phyloP scores from a whole-genome alignment of 2,329 filamentous ascomycete species.

The Fusarium brevicatenulatum region DNA sequence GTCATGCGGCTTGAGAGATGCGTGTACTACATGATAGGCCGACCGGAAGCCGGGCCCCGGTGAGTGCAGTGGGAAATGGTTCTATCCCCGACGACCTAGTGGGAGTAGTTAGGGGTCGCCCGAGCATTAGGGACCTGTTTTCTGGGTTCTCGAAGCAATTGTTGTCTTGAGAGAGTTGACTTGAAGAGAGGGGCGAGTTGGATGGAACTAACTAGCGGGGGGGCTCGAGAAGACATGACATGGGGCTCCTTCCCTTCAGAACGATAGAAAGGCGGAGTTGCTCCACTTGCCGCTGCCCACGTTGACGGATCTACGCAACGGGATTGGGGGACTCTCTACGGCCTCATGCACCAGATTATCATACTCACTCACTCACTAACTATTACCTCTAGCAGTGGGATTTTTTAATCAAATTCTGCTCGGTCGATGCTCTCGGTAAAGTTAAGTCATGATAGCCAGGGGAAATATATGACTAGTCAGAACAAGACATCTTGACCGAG shows the following conservation, averaged over 20 bases:
- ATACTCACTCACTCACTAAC: neutral
- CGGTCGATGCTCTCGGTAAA: constrained; percentile 37
- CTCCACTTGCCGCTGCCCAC: constrained; percentile 35
- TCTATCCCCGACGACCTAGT: neutral
- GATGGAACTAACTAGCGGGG: constrained; percentile 7
- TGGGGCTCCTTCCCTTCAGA: constrained; percentile 3
- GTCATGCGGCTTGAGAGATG: constrained; percentile 10
- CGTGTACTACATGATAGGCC: constrained; percentile 35
- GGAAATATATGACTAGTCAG: constrained; percentile 16
- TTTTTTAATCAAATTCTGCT: constrained; percentile 18
- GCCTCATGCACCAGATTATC: constrained; percentile 11
- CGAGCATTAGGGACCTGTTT: constrained; percentile 1
- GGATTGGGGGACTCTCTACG: constrained; percentile 31
- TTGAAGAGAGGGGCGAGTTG: neutral
- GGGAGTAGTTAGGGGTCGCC: constrained; percentile 9
- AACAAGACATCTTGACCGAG: constrained; percentile 23
- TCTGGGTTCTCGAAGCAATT: constrained; percentile 12
- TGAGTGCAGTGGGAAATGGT: constrained; percentile 10
- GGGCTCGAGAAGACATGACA: neutral
- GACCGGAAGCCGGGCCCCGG: constrained; percentile 6
- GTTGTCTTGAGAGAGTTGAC: constrained; percentile 3
- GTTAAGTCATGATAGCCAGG: constrained; percentile 8
- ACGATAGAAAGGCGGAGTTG: constrained; percentile 17
- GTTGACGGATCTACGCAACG: constrained; percentile 31
- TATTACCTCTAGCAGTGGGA: constrained; percentile 4